Conservation (phyloP, 176 grass and related monocot species). For the Triticum timopheevii region DNA sequence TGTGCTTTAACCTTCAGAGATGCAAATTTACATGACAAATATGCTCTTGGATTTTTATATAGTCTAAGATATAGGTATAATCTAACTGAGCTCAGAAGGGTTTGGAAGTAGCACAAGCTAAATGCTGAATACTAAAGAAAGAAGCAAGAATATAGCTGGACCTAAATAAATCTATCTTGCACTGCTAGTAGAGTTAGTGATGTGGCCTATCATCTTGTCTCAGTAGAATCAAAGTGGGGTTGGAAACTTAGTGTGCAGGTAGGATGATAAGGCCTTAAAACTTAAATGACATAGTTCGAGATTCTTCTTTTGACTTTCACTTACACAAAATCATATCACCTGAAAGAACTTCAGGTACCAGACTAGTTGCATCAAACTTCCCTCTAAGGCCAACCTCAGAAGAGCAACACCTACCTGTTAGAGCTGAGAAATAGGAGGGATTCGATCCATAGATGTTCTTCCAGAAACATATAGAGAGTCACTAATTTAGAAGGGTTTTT, state of each 20-base stretch:
- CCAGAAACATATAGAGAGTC: background rate
- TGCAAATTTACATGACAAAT: background rate
- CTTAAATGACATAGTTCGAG: background rate
- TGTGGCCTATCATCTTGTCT: background rate
- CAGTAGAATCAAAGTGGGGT: background rate
- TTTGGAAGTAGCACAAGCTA: background rate
- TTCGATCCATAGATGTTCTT: background rate
- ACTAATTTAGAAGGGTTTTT: background rate
- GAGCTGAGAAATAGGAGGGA: constrained; percentile 1
- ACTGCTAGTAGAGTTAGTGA: background rate
- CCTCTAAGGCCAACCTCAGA: constrained; percentile 91
- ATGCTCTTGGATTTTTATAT: no score
- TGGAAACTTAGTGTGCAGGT: background rate
- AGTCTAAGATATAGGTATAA: no score
- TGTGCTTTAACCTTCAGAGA: constrained; percentile 70
- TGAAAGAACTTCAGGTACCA: constrained; percentile 48
- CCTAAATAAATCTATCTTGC: background rate
- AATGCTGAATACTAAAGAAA: background rate
- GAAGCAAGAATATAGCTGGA: background rate
- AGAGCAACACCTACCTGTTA: background rate
- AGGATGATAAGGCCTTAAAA: background rate
- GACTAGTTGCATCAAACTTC: constrained; percentile 89
- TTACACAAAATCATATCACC: background rate
- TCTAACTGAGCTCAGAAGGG: background rate
- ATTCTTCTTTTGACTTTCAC: background rate